These are phyloP conservation scores for Torulaspora globosa DNA, from an alignment of 1,139 yeast species.

Conservation along the genomic window DNA sequence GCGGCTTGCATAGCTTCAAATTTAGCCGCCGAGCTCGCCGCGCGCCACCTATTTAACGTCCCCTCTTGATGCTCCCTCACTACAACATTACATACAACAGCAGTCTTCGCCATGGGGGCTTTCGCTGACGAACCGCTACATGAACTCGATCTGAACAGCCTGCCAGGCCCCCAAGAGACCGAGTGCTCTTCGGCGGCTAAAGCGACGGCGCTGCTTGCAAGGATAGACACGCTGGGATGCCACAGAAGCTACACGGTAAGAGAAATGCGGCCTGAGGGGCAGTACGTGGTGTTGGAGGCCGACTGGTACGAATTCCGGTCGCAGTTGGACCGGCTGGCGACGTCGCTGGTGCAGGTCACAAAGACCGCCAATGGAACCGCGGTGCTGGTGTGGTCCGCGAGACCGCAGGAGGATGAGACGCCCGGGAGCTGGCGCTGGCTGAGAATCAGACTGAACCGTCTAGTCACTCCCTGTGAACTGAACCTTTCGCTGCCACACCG, in stretches of 20 bases:
- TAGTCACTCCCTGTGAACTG: neutral
- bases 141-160: neutral
- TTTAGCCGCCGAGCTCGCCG: slow-evolving; percentile 12
- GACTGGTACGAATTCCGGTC: slow-evolving; percentile 7
- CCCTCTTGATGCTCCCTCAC: neutral
- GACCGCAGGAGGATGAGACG: neutral
- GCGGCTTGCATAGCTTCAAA: neutral
- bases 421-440: neutral
- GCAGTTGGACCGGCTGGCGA: neutral
- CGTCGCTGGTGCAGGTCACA: neutral
- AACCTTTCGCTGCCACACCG: neutral
- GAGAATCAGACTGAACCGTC: neutral
- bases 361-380: neutral
- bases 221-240: neutral
- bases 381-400: neutral
- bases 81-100: neutral
- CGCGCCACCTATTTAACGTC: neutral
- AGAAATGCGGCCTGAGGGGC: neutral
- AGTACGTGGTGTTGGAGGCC: neutral
- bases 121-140: neutral
- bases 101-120: neutral
- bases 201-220: neutral
- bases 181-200: neutral
- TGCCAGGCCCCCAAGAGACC: neutral
- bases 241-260: neutral